Conservation (phyloP, 345 rosid genomes). For the Citrus hindsii region DNA sequence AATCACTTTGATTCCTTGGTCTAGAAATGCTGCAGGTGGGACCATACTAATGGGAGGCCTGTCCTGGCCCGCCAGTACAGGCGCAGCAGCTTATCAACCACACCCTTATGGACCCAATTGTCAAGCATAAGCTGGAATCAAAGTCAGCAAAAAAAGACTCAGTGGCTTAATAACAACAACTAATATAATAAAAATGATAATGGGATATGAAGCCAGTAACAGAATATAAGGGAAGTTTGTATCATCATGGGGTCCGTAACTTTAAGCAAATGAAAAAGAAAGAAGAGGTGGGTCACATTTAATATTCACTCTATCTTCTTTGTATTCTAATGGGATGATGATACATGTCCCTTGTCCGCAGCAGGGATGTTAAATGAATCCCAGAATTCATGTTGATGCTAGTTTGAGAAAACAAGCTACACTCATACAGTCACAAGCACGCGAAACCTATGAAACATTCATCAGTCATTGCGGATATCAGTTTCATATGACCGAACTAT, state of each 20-base stretch:
- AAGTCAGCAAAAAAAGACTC: conserved; percentile 18
- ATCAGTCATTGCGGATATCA: background rate
- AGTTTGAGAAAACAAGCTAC: background rate
- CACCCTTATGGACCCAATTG: conserved; percentile 23
- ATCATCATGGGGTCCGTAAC: conserved; percentile 16
- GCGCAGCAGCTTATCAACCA: conserved; percentile 10
- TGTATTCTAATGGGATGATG: conserved; percentile 22
- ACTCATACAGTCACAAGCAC: background rate
- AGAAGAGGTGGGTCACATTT: conserved; percentile 26
- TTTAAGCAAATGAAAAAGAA: conserved; percentile 13
- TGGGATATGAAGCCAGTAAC: conserved; percentile 15
- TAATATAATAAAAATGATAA: conserved; percentile 13
- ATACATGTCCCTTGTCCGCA: conserved; percentile 17
- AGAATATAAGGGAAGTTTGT: conserved; percentile 24
- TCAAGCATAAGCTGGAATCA: conserved; percentile 11
- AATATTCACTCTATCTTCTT: conserved; percentile 19
- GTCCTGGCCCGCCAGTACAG: conserved; percentile 15
- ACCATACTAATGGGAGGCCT: conserved; percentile 3
- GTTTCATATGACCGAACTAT: background rate
- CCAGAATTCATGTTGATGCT: background rate
- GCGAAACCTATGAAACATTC: background rate
- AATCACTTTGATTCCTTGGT: conserved; percentile 11
- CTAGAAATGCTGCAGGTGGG: conserved; percentile 15
- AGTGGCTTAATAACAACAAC: conserved; percentile 31
- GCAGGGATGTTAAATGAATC: conserved; percentile 7